Conservation (phyloP, 805 yeast species). For the Starmerella vaccinii region DNA sequence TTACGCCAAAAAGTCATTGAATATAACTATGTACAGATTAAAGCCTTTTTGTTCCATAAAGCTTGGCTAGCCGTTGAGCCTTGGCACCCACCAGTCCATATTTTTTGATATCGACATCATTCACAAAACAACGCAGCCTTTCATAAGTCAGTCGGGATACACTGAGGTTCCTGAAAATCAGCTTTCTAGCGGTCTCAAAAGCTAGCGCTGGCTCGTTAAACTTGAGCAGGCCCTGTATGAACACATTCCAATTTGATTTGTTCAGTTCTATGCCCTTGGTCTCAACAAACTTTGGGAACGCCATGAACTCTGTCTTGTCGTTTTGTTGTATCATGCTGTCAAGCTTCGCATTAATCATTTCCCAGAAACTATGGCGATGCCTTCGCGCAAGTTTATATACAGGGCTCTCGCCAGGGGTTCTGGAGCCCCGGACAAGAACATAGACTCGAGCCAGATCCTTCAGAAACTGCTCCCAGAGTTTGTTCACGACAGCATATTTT, state of each 20-base stretch:
- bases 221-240: slow-evolving; percentile 3
- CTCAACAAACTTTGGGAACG: slow-evolving; percentile 13
- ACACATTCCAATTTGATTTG: slow-evolving; percentile 4
- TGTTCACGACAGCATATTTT: neutral
- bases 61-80: neutral
- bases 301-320: slow-evolving; percentile 1
- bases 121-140: neutral
- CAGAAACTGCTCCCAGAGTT: slow-evolving; percentile 18
- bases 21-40: neutral
- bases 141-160: neutral
- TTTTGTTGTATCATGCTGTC: slow-evolving; percentile 4
- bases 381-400: slow-evolving; percentile 14
- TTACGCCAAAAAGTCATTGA: neutral
- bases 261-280: slow-evolving; percentile 10
- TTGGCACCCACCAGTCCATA: neutral
- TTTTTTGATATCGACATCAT: neutral
- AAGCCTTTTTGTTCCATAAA: neutral
- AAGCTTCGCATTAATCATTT: slow-evolving; percentile 12
- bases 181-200: slow-evolving; percentile 1
- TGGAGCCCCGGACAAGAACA: slow-evolving; percentile 8
- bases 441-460: slow-evolving; percentile 2
- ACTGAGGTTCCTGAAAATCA: neutral
- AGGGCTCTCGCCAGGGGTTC: neutral
- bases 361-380: slow-evolving; percentile 14
- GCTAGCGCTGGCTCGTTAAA: slow-evolving; percentile 2